Conservation (phyloP, 371 early-diverging fungal genomes). For the Rhizopus delemar region DNA sequence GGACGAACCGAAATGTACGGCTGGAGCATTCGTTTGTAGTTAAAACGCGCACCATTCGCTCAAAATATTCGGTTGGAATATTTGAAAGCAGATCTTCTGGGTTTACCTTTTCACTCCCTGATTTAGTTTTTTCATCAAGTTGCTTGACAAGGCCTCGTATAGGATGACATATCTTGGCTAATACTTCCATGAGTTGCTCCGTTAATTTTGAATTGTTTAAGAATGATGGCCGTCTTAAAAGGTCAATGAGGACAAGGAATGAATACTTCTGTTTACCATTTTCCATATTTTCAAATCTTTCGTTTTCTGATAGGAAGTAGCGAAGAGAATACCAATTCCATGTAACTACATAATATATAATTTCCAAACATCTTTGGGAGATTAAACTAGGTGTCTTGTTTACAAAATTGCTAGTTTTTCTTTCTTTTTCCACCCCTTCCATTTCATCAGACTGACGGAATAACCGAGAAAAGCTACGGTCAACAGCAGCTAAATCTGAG, state of each 20-base stretch:
- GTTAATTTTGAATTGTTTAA: constrained; percentile 68
- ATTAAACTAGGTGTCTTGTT: constrained; percentile 78
- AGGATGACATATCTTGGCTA: constrained; percentile 66
- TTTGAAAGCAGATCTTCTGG: constrained; percentile 49
- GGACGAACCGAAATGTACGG: constrained; percentile 90
- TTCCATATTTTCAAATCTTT: constrained; percentile 34
- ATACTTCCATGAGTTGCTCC: constrained; percentile 80
- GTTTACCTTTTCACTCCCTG: constrained; percentile 2
- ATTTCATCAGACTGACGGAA: background rate
- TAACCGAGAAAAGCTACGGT: constrained; percentile 60
- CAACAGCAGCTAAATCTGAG: constrained; percentile 75
- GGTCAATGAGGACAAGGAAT: constrained; percentile 70
- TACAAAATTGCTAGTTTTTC: background rate
- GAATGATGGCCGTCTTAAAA: constrained; percentile 76
- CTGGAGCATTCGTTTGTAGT: constrained; percentile 89
- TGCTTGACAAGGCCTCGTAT: constrained; percentile 48
- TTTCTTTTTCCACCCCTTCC: background rate
- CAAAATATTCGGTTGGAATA: constrained; percentile 71
- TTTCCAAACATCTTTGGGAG: constrained; percentile 85
- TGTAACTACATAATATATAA: constrained; percentile 73
- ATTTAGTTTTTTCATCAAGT: constrained; percentile 19
- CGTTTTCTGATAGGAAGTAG: constrained; percentile 78
- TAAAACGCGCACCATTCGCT: constrained; percentile 82
- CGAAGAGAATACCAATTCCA: constrained; percentile 63
- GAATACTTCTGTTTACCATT: constrained; percentile 62